Percentiles rank a stretch among this genome's conserved stretches.
These are phyloP conservation scores for Rugosomyces carneus DNA, from an alignment of 1,284 basidiomycete genomes.

Conservation along the genomic window DNA sequence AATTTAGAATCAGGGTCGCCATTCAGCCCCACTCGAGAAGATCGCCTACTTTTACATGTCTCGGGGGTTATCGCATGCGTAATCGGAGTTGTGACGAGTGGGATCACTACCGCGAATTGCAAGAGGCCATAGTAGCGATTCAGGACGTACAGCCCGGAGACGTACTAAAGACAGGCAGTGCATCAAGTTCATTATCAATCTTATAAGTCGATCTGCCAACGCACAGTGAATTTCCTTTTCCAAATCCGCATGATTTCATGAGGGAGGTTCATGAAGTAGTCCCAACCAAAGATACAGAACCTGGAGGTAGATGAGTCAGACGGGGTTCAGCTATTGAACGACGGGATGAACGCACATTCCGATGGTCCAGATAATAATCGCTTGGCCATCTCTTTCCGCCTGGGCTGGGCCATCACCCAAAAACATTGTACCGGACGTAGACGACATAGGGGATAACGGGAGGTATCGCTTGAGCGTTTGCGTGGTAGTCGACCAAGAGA, in stretches of 20 bases:
- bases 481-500: background rate
- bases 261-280: slow-evolving; percentile 21
- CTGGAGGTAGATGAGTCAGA: slow-evolving; percentile 11
- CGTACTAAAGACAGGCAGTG: slow-evolving; percentile 5
- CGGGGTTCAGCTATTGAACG: background rate
- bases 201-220: background rate
- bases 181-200: background rate
- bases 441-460: background rate
- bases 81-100: slow-evolving; percentile 13
- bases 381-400: slow-evolving; percentile 17
- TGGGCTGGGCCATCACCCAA: slow-evolving; percentile 1
- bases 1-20: background rate
- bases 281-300: slow-evolving; percentile 24
- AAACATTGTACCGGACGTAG: background rate
- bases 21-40: background rate
- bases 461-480: background rate
- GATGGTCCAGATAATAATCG: slow-evolving; percentile 18
- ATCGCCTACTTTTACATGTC: slow-evolving; percentile 8
- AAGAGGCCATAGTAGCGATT: slow-evolving; percentile 21
- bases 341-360: slow-evolving; percentile 16
- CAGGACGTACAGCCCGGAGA: slow-evolving; percentile 9
- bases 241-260: slow-evolving; percentile 19
- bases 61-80: slow-evolving; percentile 12
- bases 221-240: slow-evolving; percentile 19
- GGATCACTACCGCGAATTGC: slow-evolving; percentile 12